Evolutionary conservation across 2,329 filamentous ascomycete genomes (phyloP).

Genomic region (Colletotrichum liaoningense): DNA sequence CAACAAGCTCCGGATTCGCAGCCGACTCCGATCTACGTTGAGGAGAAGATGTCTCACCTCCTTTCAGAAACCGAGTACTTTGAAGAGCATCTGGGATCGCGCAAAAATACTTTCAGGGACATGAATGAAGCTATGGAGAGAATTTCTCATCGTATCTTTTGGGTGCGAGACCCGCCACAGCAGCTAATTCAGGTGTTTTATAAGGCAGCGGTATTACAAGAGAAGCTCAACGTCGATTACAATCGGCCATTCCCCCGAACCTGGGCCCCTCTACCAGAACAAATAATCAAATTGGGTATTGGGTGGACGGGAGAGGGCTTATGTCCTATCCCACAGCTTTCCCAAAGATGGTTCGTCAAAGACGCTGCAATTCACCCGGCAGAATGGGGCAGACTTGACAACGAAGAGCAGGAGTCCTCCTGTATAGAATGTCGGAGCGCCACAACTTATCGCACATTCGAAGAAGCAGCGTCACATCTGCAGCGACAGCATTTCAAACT

Average conservation of each 20-base stretch:
- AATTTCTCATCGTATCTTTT: not conserved
- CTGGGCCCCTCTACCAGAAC: not conserved
- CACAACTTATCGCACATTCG: not conserved
- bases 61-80: not conserved
- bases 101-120: not conserved
- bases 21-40: not conserved
- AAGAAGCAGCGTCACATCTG: not conserved
- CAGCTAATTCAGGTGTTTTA: not conserved
- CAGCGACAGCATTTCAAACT: not conserved
- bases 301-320: no score
- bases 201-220: not conserved
- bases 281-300: no score
- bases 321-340: no score
- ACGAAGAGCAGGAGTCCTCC: rapidly evolving
- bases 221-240: not conserved
- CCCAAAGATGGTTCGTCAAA: not conserved
- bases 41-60: not conserved
- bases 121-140: not conserved
- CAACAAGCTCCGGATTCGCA: not conserved
- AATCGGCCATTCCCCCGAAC: not conserved
- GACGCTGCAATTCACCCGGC: not conserved
- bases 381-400: no score
- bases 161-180: not conserved
- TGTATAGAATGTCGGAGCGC: not conserved
- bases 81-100: not conserved